Evolutionary conservation across 1,284 basidiomycete species (phyloP), one percentile per base, ranked within the genome.

Genomic region (Ustilago cynodontis): DNA sequence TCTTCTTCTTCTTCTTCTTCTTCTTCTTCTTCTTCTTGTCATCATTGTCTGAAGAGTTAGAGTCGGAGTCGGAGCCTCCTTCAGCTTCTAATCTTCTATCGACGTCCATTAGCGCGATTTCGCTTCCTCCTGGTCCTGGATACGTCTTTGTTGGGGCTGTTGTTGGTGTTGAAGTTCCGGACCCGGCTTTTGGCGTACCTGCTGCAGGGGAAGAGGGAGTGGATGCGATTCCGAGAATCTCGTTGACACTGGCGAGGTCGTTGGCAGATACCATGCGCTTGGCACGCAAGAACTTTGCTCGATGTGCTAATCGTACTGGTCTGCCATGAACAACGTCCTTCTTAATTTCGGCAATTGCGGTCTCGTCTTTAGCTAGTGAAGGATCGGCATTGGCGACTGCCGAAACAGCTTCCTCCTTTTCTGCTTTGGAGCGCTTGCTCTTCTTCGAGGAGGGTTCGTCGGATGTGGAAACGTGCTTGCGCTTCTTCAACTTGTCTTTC

Each of bases 201-300:
- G 77, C 71, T 18, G 73, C 52, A 18, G 79, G 71, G 14, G 80
- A 77, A 29, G 67, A 62, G 13, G 75, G 56, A 10, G 63, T 70
- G 1, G 78, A 70, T 10, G 79, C 70, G 33, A 85, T 84, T 2
- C 83, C 83, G 10, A 85, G 67, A 20, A 85, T 85, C 59, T 85
- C 83, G 51, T 85, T 85, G 71, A 85, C 74, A 53, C 80, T 79
- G 26, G 65, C 60, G 6, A 76, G 63, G 24, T 81, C 79, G 26
- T 60, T 69, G 18, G 77, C 75, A 13, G 72, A 75, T 16, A 82
- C 79, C 76, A 84, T 72, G 24, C 80, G 70, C 58, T 85, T 85
- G 6, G 84, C 84, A 13, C 79, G 77, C n/a, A 84, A 59, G 61
- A 82, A 85, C 62, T 82, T 82, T 47, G 84, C 82, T 45, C 84